These are phyloP conservation scores for Medicago lupulina DNA, from an alignment of 306 rosid species.

Conservation along the genomic window DNA sequence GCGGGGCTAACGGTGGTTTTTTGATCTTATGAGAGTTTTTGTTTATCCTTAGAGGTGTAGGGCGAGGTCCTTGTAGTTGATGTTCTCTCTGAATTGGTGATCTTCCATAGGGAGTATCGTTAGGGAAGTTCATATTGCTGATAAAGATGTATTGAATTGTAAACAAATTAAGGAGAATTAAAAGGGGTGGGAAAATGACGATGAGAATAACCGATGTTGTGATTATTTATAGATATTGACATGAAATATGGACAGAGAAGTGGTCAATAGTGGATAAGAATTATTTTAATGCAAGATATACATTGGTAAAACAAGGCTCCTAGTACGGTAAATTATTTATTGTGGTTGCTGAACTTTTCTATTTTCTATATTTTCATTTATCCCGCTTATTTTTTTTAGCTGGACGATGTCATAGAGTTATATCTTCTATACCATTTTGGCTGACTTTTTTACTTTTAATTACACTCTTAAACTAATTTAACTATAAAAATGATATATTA, in stretches of 20 bases:
- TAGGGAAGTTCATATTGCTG: slow-evolving; percentile 32
- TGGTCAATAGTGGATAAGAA: slow-evolving; percentile 41
- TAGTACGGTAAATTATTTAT: slow-evolving; percentile 18
- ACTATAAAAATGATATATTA: too few species aligned
- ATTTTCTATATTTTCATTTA: background rate
- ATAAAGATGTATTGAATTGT: background rate
- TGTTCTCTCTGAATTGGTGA: slow-evolving; percentile 59
- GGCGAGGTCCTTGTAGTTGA: slow-evolving; percentile 73
- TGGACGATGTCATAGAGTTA: background rate
- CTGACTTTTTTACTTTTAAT: too few species aligned
- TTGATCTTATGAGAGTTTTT: slow-evolving; percentile 70
- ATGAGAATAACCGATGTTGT: slow-evolving; percentile 2
- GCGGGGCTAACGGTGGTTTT: slow-evolving; percentile 60
- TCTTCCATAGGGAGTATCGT: slow-evolving; percentile 34
- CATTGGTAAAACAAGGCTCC: slow-evolving; percentile 36
- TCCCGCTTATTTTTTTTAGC: background rate
- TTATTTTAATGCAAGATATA: slow-evolving; percentile 20
- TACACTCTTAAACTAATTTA: too few species aligned
- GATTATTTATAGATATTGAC: slow-evolving; percentile 1
- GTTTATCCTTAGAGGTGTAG: slow-evolving; percentile 61
- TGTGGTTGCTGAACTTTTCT: background rate
- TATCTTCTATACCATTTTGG: too few species aligned
- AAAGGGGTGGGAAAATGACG: too few species aligned
- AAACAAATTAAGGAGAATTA: background rate
- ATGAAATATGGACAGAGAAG: slow-evolving; percentile 7